Base-by-base conservation (phyloP, 805 yeast genomes). In the Saccharomycopsis javanensis region DNA sequence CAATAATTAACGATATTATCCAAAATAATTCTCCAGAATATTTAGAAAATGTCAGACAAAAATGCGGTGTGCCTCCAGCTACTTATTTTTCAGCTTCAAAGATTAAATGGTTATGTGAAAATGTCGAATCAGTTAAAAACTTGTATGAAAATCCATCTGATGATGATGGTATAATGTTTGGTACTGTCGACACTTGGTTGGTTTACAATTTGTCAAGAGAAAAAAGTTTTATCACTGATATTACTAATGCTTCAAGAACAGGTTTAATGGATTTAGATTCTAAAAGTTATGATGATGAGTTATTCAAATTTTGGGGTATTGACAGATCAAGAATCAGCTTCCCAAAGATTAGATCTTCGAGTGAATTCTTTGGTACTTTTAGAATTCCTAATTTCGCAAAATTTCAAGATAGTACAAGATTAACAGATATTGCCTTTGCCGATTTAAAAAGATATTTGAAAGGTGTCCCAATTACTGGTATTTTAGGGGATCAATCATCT, bases 121-220 rank as follows among this genome's bases (percentile, higher is more conserved):
- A 91, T 69, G 85, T 83, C 64, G 81, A 81, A 48, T 75, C 70
- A 13, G 86, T 86, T 45, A 72, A 79, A 61, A 79, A 79, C 42
- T 82, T 84, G 54, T 88, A 89, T 68, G 92, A 90, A 53, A 85
- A 86, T 27, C 61, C 59, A 27, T 38, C 57, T 7, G 38, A 50
- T 23, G 62, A 58, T 53, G 76, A 77, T 18, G 79, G 79, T 67
- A 75, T 90, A 66, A 85, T 88, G 86, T 90, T 90, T 68, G 97
- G 97, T 58, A 91, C 97, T 28, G 85, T 92, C 50, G 98, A 91
- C 71, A 82, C 96, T 18, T 91, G 98, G 98, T 78, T 91, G 61
- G 82, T 91, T 60, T 88, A 87, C 71, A 86, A 89, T 67, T 73
- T 91, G 68, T 86, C 96, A 33, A 75, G 76, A 64, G 85, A 85